These are phyloP conservation scores for Cladosporium austrohemisphaericum DNA, from an alignment of 2,329 filamentous ascomycete genomes.

Conservation along the genomic window DNA sequence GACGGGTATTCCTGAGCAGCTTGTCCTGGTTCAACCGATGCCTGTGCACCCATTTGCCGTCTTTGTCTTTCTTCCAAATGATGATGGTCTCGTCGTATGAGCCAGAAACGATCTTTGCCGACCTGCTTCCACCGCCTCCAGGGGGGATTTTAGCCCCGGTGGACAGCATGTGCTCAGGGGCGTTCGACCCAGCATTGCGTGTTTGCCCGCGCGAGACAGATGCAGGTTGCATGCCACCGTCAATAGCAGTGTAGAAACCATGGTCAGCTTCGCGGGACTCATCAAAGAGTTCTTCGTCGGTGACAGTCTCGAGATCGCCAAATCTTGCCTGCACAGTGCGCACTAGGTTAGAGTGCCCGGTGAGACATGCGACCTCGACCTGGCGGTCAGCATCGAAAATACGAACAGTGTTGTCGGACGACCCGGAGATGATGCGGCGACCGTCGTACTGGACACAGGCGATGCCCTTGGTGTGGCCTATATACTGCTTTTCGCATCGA, in stretches of 20 bases:
- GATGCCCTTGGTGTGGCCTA: slow-evolving; percentile 90
- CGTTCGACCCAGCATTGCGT: slow-evolving; percentile 67
- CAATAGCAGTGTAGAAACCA: slow-evolving; percentile 62
- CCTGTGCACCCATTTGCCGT: slow-evolving; percentile 78
- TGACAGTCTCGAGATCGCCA: slow-evolving; percentile 73
- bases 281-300: slow-evolving; percentile 66
- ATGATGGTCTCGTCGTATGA: slow-evolving; percentile 96
- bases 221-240: slow-evolving; percentile 40
- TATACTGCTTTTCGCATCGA: slow-evolving; percentile 69
- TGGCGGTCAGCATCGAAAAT: slow-evolving; percentile 86
- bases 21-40: slow-evolving; percentile 51
- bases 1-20: slow-evolving; percentile 11
- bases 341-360: slow-evolving; percentile 78
- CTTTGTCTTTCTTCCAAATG: slow-evolving; percentile 79
- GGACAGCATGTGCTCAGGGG: slow-evolving; percentile 71
- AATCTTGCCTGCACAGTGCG: slow-evolving; percentile 94
- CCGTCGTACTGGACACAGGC: slow-evolving; percentile 97
- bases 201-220: slow-evolving; percentile 33
- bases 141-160: slow-evolving; percentile 84
- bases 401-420: slow-evolving; percentile 91
- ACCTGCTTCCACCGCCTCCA: slow-evolving; percentile 82
- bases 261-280: slow-evolving; percentile 71
- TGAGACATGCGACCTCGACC: slow-evolving; percentile 82
- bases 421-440: slow-evolving; percentile 87
- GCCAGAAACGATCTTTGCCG: slow-evolving; percentile 92